Base-by-base conservation (phyloP, 2,329 filamentous ascomycete genomes). In the Aspergillus chevalieri region DNA sequence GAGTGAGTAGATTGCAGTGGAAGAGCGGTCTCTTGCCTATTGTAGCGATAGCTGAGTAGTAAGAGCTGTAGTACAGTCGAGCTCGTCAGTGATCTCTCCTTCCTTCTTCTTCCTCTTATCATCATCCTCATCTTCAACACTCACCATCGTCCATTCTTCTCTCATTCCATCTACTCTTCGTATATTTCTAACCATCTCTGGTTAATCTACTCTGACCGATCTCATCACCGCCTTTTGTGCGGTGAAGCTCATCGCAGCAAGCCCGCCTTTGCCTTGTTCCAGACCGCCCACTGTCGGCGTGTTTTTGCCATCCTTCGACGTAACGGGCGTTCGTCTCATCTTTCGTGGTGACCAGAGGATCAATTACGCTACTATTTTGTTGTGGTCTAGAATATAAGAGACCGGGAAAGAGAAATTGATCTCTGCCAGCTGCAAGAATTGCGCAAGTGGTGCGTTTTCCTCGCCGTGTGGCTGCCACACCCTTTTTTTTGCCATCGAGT, bases 151-250 rank as follows among this genome's bases (percentile, higher is more conserved):
- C 56, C 34, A 36, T 36, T n/a, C 34, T n/a, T 36, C 34, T 36
- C 34, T 17, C 34, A 3, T 9, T 9, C n/a, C 34, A 36, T 36
- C 8, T 36, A 7, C 6, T 36, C 34, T 36, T 36, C n/a, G 14
- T 36, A n/a, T 3, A 15, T 17, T 15, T 34, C 33, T 36, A 14
- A 14, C 17, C 38, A 41, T 41, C 38, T 41, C 38, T 41, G 17
- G 15, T 41, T 14, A 19, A 41, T 21, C 38, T 19, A 58, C 45
- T 43, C 50, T 60, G 53, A 62, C 59, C 59, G 59, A 62, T 55
- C 51, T 57, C 57, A 67, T 67, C 65, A 67, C 65, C 65, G 65
- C 65, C 65, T 67, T 65, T 59, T 55, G 59, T 68, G 65, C 65
- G 65, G 65, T 68, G 65, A 68, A 65, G 54, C 46, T 17, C 56